phyloP scores from a whole-genome alignment of 1,284 basidiomycete species.

The Apiotrichum mycotoxinovorans region DNA sequence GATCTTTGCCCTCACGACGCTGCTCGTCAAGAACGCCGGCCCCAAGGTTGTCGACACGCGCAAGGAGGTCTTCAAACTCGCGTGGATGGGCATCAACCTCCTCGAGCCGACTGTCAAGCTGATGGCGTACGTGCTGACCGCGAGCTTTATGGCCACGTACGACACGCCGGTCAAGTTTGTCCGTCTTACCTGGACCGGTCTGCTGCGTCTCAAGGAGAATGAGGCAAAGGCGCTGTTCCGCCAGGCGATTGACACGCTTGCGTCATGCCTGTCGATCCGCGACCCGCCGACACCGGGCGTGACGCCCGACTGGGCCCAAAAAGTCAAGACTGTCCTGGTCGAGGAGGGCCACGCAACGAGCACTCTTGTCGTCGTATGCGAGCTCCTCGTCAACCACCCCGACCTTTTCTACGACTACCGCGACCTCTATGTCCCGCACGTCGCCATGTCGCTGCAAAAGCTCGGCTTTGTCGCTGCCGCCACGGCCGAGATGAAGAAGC shows the following conservation, averaged over 20 bases:
- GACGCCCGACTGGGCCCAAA: slow-evolving; percentile 78
- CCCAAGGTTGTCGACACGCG: slow-evolving; percentile 72
- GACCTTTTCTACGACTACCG: slow-evolving; percentile 91
- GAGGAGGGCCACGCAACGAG: slow-evolving; percentile 83
- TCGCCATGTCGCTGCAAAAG: slow-evolving; percentile 84
- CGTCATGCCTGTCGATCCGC: slow-evolving; percentile 68
- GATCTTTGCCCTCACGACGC: slow-evolving; percentile 82
- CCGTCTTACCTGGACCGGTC: slow-evolving; percentile 85
- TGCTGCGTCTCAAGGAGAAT: slow-evolving; percentile 77
- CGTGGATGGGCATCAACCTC: slow-evolving; percentile 78
- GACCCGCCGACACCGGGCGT: slow-evolving; percentile 58
- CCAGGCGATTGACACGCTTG: slow-evolving; percentile 86
- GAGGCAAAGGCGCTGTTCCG: slow-evolving; percentile 73
- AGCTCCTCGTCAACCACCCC: slow-evolving; percentile 86
- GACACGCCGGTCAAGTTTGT: slow-evolving; percentile 92
- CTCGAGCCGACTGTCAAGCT: slow-evolving; percentile 78
- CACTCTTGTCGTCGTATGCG: slow-evolving; percentile 84
- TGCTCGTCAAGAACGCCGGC: slow-evolving; percentile 81
- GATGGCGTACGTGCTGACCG: slow-evolving; percentile 85
- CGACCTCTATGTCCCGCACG: slow-evolving; percentile 91
- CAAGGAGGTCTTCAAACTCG: slow-evolving; percentile 93
- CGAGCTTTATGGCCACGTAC: slow-evolving; percentile 89
- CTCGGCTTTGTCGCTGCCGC: slow-evolving; percentile 74
- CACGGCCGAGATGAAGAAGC: slow-evolving; percentile 72
- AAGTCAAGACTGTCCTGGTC: slow-evolving; percentile 77